phyloP scores from a whole-genome alignment of 129 eudicot genomes.

The Helianthus annuus region DNA sequence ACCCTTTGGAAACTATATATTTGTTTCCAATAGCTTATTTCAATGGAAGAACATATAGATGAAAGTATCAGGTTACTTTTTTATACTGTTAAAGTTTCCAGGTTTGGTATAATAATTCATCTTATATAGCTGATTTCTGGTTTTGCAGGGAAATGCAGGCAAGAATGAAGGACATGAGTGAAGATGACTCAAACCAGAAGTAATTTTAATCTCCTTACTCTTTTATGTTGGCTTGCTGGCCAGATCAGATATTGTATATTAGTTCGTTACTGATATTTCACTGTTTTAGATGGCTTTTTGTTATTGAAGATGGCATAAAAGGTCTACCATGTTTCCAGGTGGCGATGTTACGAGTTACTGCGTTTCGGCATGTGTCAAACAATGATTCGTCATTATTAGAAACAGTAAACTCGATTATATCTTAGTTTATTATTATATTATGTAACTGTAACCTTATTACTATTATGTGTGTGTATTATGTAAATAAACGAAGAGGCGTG shows the following conservation, averaged over 20 bases:
- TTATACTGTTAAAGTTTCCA: conserved; percentile 8
- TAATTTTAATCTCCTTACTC: conserved; percentile 12
- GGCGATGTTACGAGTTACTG: not conserved
- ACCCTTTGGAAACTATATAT: too few species aligned
- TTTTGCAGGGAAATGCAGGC: conserved; percentile 89
- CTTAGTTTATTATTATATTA: too few species aligned
- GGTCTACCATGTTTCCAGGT: conserved; percentile 91
- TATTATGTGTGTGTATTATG: too few species aligned
- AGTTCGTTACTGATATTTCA: not conserved
- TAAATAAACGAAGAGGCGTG: too few species aligned
- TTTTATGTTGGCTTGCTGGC: not conserved
- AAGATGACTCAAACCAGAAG: conserved; percentile 80
- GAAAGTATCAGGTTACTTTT: conserved; percentile 71
- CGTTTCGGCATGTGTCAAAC: too few species aligned
- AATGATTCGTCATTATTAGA: too few species aligned
- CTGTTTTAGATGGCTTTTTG: conserved; percentile 85
- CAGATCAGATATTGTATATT: not conserved
- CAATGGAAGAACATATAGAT: conserved; percentile 82
- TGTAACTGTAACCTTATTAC: too few species aligned
- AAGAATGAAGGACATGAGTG: conserved; percentile 78
- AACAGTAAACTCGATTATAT: too few species aligned
- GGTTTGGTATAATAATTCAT: conserved; percentile 22
- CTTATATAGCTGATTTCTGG: conserved; percentile 9
- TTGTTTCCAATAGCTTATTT: conserved; percentile 1
- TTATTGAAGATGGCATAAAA: conserved; percentile 95